These are phyloP conservation scores for Chlamydomonas eustigma DNA, from an alignment of 139 green algal species.

Conservation along the genomic window DNA sequence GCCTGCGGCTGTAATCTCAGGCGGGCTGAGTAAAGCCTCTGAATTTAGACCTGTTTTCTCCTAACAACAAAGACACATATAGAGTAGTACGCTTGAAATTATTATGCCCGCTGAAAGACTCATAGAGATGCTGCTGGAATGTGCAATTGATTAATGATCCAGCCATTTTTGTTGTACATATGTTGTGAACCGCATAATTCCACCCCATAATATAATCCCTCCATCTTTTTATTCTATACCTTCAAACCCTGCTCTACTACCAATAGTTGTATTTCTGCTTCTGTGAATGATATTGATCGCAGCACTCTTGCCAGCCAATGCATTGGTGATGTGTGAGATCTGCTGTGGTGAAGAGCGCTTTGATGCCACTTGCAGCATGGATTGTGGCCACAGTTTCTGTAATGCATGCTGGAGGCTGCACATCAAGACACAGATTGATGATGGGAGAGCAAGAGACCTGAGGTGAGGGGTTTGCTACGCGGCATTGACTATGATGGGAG, in stretches of 20 bases:
- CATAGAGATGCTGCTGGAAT: too few relatives aligned
- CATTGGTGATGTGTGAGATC: conserved; percentile 12
- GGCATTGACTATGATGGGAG: too few relatives aligned
- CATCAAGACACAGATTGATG: conserved; percentile 17
- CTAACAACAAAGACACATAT: too few relatives aligned
- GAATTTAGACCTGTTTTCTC: too few relatives aligned
- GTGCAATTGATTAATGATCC: too few relatives aligned
- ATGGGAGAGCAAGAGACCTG: conserved; percentile 21
- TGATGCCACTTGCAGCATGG: conserved; percentile 55
- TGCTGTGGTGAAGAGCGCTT: conserved; percentile 9
- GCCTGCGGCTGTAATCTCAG: too few relatives aligned
- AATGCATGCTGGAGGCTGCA: conserved; percentile 72
- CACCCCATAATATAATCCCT: neutral
- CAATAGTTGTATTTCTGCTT: neutral
- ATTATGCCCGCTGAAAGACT: too few relatives aligned
- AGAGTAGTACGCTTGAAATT: too few relatives aligned
- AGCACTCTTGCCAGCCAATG: neutral
- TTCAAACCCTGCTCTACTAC: neutral
- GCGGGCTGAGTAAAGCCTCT: too few relatives aligned
- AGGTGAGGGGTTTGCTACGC: conserved; percentile 20
- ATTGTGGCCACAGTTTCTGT: conserved; percentile 84
- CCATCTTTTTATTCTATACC: neutral
- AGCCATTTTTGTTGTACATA: neutral
- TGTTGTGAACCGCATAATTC: neutral
- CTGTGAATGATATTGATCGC: neutral